Conservation (phyloP, 75 land plant genomes). For the Pinus taeda region DNA sequence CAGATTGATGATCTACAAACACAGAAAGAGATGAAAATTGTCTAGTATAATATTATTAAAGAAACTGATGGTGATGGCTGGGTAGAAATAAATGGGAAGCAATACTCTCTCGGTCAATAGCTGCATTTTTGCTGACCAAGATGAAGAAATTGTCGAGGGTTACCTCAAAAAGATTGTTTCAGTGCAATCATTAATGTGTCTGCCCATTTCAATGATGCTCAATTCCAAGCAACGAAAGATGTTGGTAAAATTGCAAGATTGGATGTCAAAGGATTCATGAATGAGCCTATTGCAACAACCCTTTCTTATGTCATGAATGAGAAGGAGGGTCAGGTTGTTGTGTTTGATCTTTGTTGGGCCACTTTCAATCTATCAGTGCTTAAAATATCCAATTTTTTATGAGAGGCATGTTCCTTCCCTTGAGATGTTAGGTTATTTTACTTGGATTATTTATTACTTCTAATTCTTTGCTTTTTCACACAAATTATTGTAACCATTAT, state of each 20-base stretch:
- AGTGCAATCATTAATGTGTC: conserved; percentile 70
- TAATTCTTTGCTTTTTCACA: neutral
- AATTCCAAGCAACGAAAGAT: conserved; percentile 70
- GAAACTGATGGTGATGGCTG: conserved; percentile 70
- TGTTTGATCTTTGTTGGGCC: conserved; percentile 70
- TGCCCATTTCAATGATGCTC: conserved; percentile 77
- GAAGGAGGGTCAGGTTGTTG: conserved; percentile 62
- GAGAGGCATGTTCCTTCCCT: conserved; percentile 31
- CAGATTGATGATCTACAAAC: conserved; percentile 59
- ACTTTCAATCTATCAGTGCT: conserved; percentile 70
- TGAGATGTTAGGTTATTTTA: neutral
- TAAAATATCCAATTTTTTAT: conserved; percentile 62
- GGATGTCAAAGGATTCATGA: conserved; percentile 56
- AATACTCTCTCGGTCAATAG: conserved; percentile 67
- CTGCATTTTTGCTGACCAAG: conserved; percentile 58
- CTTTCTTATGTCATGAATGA: conserved; percentile 63
- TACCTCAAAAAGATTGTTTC: conserved; percentile 53
- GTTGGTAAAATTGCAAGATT: conserved; percentile 68
- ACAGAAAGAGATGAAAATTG: conserved; percentile 67
- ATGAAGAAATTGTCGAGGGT: conserved; percentile 68
- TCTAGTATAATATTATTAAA: conserved; percentile 57
- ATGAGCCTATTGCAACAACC: conserved; percentile 72
- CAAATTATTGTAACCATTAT: neutral
- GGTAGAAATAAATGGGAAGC: conserved; percentile 70
- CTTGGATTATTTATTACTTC: neutral